phyloP scores from a whole-genome alignment of 2,329 filamentous ascomycete genomes.

The Fusarium sp. region DNA sequence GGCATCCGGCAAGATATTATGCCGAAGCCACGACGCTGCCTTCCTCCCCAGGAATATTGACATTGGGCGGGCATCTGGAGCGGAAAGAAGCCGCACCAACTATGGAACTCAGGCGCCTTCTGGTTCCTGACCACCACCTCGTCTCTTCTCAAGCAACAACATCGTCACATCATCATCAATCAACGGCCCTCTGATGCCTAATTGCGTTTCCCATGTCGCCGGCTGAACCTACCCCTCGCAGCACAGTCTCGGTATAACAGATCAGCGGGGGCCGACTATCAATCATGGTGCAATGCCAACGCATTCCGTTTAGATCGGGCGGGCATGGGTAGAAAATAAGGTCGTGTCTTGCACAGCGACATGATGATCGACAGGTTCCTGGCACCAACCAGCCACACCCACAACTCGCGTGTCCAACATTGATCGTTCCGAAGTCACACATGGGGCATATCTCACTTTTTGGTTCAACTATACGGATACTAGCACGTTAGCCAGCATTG shows the following conservation, averaged over 20 bases:
- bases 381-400: slow-evolving; percentile 12
- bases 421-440: slow-evolving; percentile 37
- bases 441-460: slow-evolving; percentile 6
- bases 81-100: background rate
- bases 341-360: slow-evolving; percentile 7
- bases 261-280: slow-evolving; percentile 12
- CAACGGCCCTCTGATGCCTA: too few relatives aligned
- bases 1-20: slow-evolving; percentile 8
- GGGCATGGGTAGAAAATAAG: background rate
- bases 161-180: background rate
- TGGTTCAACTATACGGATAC: slow-evolving; percentile 7
- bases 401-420: slow-evolving; percentile 23
- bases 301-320: slow-evolving; percentile 2
- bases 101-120: slow-evolving; percentile 10
- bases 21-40: background rate
- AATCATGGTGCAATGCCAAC: background rate
- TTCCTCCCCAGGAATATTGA: too few relatives aligned
- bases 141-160: slow-evolving; percentile 15
- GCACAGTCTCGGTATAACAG: slow-evolving; percentile 8
- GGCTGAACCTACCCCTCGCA: slow-evolving; percentile 17
- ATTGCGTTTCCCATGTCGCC: too few relatives aligned
- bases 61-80: too few relatives aligned
- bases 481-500: slow-evolving; percentile 15
- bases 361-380: slow-evolving; percentile 21
- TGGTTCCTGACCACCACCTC: slow-evolving; percentile 1